Evolutionary conservation across 129 eudicot genomes (phyloP).

Genomic region (Dittrichia graveolens): DNA sequence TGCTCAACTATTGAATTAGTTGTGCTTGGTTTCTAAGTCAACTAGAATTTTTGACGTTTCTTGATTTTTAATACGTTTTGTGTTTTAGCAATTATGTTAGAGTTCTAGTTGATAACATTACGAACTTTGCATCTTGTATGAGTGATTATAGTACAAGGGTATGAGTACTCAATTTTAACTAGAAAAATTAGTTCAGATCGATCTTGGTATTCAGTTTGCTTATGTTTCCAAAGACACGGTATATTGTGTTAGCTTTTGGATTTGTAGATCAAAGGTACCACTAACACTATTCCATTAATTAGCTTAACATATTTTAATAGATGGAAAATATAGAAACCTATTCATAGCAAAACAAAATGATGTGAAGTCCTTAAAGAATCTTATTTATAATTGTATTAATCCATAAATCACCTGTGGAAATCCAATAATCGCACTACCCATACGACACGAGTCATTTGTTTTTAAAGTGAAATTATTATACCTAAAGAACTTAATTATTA

Average conservation of each 20-base stretch:
- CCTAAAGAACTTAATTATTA: too few relatives aligned
- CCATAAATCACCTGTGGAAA: too few relatives aligned
- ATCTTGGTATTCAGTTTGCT: conserved; percentile 10
- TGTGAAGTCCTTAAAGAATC: too few relatives aligned
- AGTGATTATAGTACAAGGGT: too few relatives aligned
- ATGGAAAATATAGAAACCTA: too few relatives aligned
- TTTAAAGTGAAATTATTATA: too few relatives aligned
- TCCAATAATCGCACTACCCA: too few relatives aligned
- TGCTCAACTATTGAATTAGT: not conserved
- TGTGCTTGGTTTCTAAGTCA: not conserved
- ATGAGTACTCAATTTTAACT: not conserved
- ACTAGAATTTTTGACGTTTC: not conserved
- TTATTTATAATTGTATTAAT: too few relatives aligned
- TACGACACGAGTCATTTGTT: too few relatives aligned
- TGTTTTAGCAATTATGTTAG: not conserved
- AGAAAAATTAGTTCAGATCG: conserved; percentile 14
- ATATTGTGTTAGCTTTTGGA: not conserved
- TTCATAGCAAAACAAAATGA: too few relatives aligned
- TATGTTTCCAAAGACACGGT: not conserved
- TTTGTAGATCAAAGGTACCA: not conserved
- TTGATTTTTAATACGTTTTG: not conserved
- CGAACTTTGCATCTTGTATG: too few relatives aligned
- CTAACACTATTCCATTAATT: not conserved
- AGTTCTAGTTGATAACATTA: not conserved
- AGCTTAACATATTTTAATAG: too few relatives aligned